Evolutionary conservation across 495 filamentous ascomycete genomes (phyloP).

Genomic region (Penicillium nucicola): DNA sequence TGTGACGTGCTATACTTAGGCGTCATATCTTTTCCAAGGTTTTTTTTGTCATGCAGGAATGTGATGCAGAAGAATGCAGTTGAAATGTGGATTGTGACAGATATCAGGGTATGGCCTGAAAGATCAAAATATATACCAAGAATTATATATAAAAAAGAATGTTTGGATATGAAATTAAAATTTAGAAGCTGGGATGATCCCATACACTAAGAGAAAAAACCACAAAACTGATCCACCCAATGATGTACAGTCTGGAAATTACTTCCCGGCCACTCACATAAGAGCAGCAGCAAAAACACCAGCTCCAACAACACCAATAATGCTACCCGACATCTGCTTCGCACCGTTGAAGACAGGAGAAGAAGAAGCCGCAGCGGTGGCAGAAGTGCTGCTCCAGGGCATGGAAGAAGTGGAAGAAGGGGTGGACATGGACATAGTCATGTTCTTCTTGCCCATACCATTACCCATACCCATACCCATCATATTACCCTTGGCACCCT

Average conservation of each 20-base stretch:
- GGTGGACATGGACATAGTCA: constrained; percentile 2
- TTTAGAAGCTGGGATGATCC: too few species aligned
- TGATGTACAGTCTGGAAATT: neutral
- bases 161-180: too few species aligned
- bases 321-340: neutral
- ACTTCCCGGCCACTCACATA: neutral
- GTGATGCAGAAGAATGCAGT: too few species aligned
- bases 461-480: neutral
- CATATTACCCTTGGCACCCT: constrained; percentile 1
- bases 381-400: neutral
- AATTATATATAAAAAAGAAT: too few species aligned
- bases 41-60: too few species aligned
- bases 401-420: constrained; percentile 6
- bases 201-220: too few species aligned
- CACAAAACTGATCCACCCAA: too few species aligned
- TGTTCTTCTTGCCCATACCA: neutral
- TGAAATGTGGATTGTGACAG: too few species aligned
- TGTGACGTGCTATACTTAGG: neutral
- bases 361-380: neutral
- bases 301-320: constrained; percentile 1
- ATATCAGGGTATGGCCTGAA: too few species aligned
- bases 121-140: too few species aligned
- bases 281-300: neutral
- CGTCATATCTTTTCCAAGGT: too few species aligned
- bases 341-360: constrained; percentile 2